These are phyloP conservation scores for Suhomyces wounanorum DNA, from an alignment of 1,139 yeast species.

Conservation along the genomic window DNA sequence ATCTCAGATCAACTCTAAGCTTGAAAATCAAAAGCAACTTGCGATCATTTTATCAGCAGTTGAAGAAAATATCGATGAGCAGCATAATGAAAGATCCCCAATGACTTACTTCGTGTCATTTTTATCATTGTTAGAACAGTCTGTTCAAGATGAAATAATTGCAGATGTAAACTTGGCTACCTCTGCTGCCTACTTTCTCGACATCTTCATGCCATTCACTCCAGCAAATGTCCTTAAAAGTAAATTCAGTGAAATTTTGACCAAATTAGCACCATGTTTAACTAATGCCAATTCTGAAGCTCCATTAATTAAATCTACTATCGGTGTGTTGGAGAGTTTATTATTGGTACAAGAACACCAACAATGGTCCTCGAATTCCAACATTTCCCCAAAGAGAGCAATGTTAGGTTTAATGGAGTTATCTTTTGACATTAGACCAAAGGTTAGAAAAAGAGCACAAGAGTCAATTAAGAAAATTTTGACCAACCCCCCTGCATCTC, in stretches of 20 bases:
- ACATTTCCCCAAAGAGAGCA: constrained; percentile 80
- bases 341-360: constrained; percentile 78
- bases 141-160: constrained; percentile 56
- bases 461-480: constrained; percentile 74
- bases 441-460: constrained; percentile 92
- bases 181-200: constrained; percentile 79
- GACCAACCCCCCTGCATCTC: constrained; percentile 76
- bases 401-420: constrained; percentile 77
- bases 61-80: constrained; percentile 82
- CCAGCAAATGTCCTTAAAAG: constrained; percentile 68
- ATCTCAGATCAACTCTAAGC: constrained; percentile 67
- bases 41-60: constrained; percentile 81
- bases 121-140: constrained; percentile 76
- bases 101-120: constrained; percentile 86
- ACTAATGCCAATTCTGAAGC: constrained; percentile 74
- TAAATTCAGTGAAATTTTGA: constrained; percentile 74
- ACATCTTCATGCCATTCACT: constrained; percentile 73
- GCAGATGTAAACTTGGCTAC: constrained; percentile 66
- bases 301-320: constrained; percentile 79
- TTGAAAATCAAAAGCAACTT: constrained; percentile 78
- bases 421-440: constrained; percentile 87
- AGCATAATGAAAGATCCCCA: constrained; percentile 58
- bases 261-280: constrained; percentile 79
- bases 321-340: constrained; percentile 81
- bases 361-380: constrained; percentile 62